Percentiles rank a stretch among this genome's conserved stretches.
These are phyloP conservation scores for Colletotrichum spinosum DNA, from an alignment of 2,329 filamentous ascomycete species.

Conservation along the genomic window DNA sequence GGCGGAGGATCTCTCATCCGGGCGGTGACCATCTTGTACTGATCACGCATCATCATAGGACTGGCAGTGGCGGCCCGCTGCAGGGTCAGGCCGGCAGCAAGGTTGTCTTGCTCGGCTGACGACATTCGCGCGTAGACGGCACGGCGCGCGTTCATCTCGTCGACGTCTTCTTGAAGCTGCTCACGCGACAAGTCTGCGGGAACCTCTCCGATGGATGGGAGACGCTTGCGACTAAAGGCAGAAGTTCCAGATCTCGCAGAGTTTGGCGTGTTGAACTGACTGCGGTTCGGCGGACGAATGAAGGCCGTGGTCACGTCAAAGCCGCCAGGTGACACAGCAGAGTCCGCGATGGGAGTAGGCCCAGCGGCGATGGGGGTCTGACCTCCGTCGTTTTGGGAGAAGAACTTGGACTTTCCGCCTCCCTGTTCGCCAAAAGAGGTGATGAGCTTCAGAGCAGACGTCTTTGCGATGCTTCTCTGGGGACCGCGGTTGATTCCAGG, in stretches of 20 bases:
- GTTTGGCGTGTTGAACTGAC: constrained; percentile 76
- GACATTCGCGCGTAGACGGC: constrained; percentile 49
- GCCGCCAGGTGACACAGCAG: constrained; percentile 77
- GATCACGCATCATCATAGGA: constrained; percentile 71
- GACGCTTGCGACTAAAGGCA: constrained; percentile 71
- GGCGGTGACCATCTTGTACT: constrained; percentile 38
- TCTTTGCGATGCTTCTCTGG: constrained; percentile 77
- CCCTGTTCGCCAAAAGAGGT: constrained; percentile 81
- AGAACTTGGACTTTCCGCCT: constrained; percentile 70
- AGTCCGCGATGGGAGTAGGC: constrained; percentile 89
- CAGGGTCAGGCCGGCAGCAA: constrained; percentile 59
- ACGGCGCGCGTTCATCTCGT: constrained; percentile 42
- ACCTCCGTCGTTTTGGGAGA: constrained; percentile 65
- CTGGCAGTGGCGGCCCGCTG: constrained; percentile 76
- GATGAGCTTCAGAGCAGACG: constrained; percentile 88
- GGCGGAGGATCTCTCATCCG: constrained; percentile 62
- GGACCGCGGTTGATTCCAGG: constrained; percentile 71
- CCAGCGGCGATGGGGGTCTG: constrained; percentile 83
- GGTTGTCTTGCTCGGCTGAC: constrained; percentile 56
- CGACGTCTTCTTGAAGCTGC: constrained; percentile 27
- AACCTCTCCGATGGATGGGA: constrained; percentile 82
- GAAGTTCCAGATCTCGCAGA: constrained; percentile 71
- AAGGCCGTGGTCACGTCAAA: constrained; percentile 76
- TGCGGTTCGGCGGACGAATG: constrained; percentile 73
- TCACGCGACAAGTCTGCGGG: constrained; percentile 53